Evolutionary conservation across 2,329 filamentous ascomycete species (phyloP).

Genomic region (Calonectria pauciramosa): DNA sequence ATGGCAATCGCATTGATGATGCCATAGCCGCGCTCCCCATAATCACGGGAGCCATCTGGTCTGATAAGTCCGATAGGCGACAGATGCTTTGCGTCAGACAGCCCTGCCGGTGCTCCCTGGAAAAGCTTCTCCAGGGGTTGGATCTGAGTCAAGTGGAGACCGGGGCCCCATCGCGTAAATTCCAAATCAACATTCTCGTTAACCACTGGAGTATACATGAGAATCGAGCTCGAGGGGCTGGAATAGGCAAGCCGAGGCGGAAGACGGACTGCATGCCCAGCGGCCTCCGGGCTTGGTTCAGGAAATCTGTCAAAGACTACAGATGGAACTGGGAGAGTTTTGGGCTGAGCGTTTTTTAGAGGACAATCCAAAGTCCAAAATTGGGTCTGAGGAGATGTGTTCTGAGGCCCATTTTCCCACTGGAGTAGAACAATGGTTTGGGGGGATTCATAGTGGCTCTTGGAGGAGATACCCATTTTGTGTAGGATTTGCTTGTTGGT

Average conservation of each 20-base stretch:
- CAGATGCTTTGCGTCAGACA: background rate
- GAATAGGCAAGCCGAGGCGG: slow-evolving; percentile 2
- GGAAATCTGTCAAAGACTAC: background rate
- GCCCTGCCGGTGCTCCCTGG: background rate
- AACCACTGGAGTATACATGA: background rate
- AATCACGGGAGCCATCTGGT: background rate
- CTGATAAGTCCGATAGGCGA: background rate
- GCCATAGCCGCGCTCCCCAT: background rate
- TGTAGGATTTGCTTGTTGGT: background rate
- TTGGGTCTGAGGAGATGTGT: background rate
- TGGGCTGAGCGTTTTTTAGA: background rate
- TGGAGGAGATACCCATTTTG: background rate
- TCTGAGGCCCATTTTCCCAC: background rate
- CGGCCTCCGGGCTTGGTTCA: background rate
- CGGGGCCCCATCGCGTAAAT: slow-evolving; percentile 10
- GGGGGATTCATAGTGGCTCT: background rate
- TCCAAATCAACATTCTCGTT: background rate
- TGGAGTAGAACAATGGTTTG: slow-evolving; percentile 16
- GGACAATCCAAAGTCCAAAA: slow-evolving; percentile 15
- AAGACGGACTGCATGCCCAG: background rate
- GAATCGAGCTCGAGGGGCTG: background rate
- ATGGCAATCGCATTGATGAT: slow-evolving; percentile 7
- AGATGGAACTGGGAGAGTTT: background rate
- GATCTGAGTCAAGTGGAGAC: background rate
- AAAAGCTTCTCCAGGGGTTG: slow-evolving; percentile 4